Percentiles rank a stretch among this genome's conserved stretches.
Conservation (phyloP, 495 filamentous ascomycete genomes). For the Aspergillus homomorphus region DNA sequence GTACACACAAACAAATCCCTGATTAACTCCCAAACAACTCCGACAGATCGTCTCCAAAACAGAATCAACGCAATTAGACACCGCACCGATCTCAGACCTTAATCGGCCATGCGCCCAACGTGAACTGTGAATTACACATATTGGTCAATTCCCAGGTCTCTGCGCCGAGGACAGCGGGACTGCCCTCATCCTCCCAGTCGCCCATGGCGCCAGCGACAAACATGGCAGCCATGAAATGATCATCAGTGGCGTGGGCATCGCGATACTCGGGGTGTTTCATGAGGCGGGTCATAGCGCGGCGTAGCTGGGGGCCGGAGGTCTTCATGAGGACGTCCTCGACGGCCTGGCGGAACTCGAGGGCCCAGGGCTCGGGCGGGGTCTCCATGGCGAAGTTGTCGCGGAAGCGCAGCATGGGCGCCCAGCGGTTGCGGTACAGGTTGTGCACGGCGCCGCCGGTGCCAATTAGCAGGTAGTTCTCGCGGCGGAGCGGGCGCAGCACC, state of each 20-base stretch:
- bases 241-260: conserved; percentile 62
- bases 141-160: conserved; percentile 64
- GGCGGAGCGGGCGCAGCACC: conserved; percentile 48
- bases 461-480: conserved; percentile 52
- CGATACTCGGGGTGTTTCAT: conserved; percentile 60
- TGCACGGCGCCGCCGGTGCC: conserved; percentile 62
- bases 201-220: conserved; percentile 57
- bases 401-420: conserved; percentile 57
- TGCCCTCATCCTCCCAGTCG: conserved; percentile 45
- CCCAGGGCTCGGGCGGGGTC: conserved; percentile 51
- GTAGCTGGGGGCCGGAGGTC: conserved; percentile 44
- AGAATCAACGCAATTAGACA: neutral
- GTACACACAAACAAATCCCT: too few relatives aligned
- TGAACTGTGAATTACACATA: conserved; percentile 64
- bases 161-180: conserved; percentile 41
- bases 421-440: conserved; percentile 61
- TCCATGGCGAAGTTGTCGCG: conserved; percentile 59
- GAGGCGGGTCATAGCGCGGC: conserved; percentile 49
- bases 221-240: conserved; percentile 58
- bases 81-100: neutral
- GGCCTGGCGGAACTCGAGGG: conserved; percentile 58
- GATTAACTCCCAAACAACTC: too few relatives aligned
- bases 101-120: conserved; percentile 32
- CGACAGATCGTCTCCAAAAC: neutral
- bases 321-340: conserved; percentile 53